Evolutionary conservation across 2,329 filamentous ascomycete genomes (phyloP).

Genomic region (Colletotrichum euphorbiae): DNA sequence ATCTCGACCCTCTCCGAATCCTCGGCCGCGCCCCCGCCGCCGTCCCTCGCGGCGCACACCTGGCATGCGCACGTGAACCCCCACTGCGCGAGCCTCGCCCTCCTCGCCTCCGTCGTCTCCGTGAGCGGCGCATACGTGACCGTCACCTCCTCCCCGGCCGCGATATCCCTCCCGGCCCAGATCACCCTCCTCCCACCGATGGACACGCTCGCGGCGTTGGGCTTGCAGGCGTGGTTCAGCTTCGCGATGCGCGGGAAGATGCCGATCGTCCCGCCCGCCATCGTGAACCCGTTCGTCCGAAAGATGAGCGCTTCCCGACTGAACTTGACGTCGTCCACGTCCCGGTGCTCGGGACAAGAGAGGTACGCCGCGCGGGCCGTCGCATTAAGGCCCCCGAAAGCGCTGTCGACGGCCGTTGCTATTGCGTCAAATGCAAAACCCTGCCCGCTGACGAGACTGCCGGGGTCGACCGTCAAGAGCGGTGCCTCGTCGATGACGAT

Average conservation of each 20-base stretch:
- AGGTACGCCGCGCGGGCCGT: slow-evolving; percentile 46
- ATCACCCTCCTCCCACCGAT: slow-evolving; percentile 52
- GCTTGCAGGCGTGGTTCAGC: slow-evolving; percentile 55
- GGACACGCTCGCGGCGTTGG: slow-evolving; percentile 46
- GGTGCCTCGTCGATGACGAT: slow-evolving; percentile 54
- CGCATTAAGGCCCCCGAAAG: slow-evolving; percentile 39
- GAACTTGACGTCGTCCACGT: slow-evolving; percentile 40
- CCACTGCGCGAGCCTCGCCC: slow-evolving; percentile 48
- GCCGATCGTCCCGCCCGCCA: slow-evolving; percentile 44
- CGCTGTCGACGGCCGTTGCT: slow-evolving; percentile 45
- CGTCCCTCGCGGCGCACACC: slow-evolving; percentile 48
- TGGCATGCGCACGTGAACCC: slow-evolving; percentile 46
- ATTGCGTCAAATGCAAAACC: slow-evolving; percentile 51
- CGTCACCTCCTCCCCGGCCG: slow-evolving; percentile 49
- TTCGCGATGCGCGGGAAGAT: slow-evolving; percentile 51
- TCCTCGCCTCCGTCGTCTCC: slow-evolving; percentile 45
- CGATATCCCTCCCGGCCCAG: slow-evolving; percentile 48
- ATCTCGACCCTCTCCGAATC: slow-evolving; percentile 45
- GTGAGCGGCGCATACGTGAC: slow-evolving; percentile 51
- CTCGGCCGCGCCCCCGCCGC: slow-evolving; percentile 46
- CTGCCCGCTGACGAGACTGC: slow-evolving; percentile 44
- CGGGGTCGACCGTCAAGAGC: slow-evolving; percentile 47
- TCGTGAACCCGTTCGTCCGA: slow-evolving; percentile 55
- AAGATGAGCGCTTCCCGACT: slow-evolving; percentile 48
- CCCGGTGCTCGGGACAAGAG: slow-evolving; percentile 45